Percentiles rank a stretch among this genome's conserved stretches.
phyloP scores from a whole-genome alignment of 116 monocot genomes.

The Iris pallida region DNA sequence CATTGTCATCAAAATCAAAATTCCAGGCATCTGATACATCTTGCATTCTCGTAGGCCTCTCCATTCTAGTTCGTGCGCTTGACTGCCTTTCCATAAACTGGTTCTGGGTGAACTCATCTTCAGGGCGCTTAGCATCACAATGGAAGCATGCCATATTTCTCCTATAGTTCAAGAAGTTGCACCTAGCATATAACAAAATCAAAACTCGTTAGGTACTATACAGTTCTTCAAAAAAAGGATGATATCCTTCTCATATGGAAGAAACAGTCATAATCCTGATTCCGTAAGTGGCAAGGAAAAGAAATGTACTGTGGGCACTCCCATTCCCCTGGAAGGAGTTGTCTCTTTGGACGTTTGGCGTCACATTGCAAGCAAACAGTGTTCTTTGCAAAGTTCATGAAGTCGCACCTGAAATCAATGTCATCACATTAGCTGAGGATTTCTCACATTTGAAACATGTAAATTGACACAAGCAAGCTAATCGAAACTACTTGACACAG shows the following conservation, averaged over 20 bases:
- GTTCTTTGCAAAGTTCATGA: slow-evolving; percentile 99
- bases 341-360: slow-evolving; percentile 85
- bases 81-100: slow-evolving; percentile 38
- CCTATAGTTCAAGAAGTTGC: slow-evolving; percentile 96
- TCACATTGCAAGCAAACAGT: slow-evolving; percentile 93
- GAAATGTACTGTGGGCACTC: slow-evolving; percentile 74
- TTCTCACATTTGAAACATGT: too few relatives aligned
- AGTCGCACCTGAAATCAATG: slow-evolving; percentile 79
- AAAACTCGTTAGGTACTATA: background rate
- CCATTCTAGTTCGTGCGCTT: slow-evolving; percentile 17
- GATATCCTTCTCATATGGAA: background rate
- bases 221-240: background rate
- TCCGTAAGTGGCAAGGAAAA: background rate
- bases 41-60: slow-evolving; percentile 23
- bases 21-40: slow-evolving; percentile 87
- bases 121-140: slow-evolving; percentile 86
- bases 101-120: slow-evolving; percentile 69
- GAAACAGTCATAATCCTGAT: background rate
- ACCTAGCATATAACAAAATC: slow-evolving; percentile 38
- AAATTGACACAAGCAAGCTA: background rate
- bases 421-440: slow-evolving; percentile 5
- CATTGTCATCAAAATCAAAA: slow-evolving; percentile 98
- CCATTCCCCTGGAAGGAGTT: slow-evolving; percentile 98
- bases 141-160: slow-evolving; percentile 96
- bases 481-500: slow-evolving; percentile 62